Percentiles rank a stretch among this genome's conserved stretches.
Conservation (phyloP, 164 flowering plant species). For the Tetracentron sinense region DNA sequence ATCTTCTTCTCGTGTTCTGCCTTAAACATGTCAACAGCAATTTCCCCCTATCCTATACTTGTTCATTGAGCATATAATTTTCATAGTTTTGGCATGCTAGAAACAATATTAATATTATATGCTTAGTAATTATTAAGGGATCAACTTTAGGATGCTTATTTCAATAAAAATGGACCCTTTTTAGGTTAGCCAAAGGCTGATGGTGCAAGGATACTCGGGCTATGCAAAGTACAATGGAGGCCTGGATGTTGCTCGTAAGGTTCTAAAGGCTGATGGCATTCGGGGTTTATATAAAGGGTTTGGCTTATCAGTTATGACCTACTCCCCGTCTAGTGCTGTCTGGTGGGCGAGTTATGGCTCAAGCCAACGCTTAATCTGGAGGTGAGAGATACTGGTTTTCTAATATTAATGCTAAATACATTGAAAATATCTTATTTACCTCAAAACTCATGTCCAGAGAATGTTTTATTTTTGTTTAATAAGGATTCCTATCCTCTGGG, state of each 20-base stretch:
- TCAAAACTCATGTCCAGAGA: background rate
- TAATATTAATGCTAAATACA: background rate
- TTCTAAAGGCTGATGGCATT: constrained; percentile 71
- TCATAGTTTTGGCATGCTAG: background rate
- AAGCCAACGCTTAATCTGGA: constrained; percentile 93
- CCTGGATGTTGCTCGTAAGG: constrained; percentile 80
- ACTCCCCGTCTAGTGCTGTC: constrained; percentile 97
- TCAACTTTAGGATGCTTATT: constrained; percentile 16
- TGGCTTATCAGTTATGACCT: constrained; percentile 88
- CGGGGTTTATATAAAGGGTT: constrained; percentile 91
- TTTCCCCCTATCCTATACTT: background rate
- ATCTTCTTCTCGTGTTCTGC: too few species aligned
- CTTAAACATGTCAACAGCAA: too few species aligned
- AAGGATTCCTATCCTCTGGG: background rate
- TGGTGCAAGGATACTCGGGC: constrained; percentile 98
- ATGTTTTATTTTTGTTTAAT: background rate
- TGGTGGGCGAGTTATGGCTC: constrained; percentile 99
- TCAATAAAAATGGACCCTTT: constrained; percentile 5
- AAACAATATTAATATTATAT: background rate
- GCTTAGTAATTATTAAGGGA: background rate
- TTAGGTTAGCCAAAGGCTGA: constrained; percentile 91
- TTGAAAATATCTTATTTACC: background rate
- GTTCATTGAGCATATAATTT: background rate
- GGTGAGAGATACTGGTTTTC: constrained; percentile 39
- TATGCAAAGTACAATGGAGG: constrained; percentile 82